Evolutionary conservation across 2,329 filamentous ascomycete species (phyloP).

Genomic region (Neofusicoccum cordaticola): DNA sequence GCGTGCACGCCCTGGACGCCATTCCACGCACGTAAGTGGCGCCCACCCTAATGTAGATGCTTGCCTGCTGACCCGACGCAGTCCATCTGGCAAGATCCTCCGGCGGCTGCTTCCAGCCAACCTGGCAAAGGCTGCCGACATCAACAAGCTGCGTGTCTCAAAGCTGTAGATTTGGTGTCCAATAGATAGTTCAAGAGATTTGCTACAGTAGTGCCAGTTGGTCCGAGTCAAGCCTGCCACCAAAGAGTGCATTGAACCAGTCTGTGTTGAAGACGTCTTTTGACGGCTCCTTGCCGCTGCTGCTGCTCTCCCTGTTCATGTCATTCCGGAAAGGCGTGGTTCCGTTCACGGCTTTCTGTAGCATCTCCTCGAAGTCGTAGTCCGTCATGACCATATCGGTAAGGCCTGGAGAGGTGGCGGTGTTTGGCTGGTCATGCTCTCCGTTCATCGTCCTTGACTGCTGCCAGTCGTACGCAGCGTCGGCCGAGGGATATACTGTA

Average conservation of each 20-base stretch:
- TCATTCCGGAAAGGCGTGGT: not conserved
- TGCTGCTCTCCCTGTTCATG: not conserved
- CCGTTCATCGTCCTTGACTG: not conserved
- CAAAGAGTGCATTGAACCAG: not conserved
- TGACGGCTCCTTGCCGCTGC: not conserved
- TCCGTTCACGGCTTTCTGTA: not conserved
- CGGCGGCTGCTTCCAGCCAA: slow-evolving; percentile 24
- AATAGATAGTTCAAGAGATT: not conserved
- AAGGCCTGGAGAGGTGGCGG: not conserved
- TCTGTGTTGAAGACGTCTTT: not conserved
- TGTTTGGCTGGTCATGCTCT: not conserved
- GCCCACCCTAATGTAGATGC: not conserved
- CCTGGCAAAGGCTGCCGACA: slow-evolving; percentile 3
- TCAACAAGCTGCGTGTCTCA: not conserved
- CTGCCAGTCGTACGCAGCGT: not conserved
- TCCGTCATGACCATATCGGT: not conserved
- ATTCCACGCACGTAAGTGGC: slow-evolving; percentile 26
- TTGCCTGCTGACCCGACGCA: not conserved
- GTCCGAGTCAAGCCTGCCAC: not conserved
- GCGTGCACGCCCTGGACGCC: slow-evolving; percentile 24
- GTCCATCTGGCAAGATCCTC: slow-evolving; percentile 28
- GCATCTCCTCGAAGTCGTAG: not conserved
- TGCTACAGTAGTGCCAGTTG: not conserved
- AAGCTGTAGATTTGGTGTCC: not conserved
- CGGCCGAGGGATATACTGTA: not conserved